phyloP scores from a whole-genome alignment of 805 yeast genomes.

The Hanseniaspora guilliermondii region DNA sequence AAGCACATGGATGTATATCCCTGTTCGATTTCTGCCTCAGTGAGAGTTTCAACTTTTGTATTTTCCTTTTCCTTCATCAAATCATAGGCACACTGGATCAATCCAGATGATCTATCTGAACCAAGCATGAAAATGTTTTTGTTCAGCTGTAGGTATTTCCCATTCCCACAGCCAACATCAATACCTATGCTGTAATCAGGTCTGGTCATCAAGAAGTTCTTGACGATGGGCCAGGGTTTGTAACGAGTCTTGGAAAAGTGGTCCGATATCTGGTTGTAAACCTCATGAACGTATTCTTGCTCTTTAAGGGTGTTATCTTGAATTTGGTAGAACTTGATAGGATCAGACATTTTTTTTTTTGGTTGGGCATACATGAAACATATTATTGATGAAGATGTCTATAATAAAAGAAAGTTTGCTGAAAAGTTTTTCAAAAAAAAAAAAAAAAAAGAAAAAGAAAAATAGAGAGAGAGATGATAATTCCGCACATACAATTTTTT shows the following conservation, averaged over 20 bases:
- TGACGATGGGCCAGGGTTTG: conserved; percentile 95
- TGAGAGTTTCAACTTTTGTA: background rate
- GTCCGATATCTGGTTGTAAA: conserved; percentile 80
- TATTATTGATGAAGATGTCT: background rate
- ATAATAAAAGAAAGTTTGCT: background rate
- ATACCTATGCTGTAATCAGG: conserved; percentile 55
- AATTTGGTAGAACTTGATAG: conserved; percentile 4
- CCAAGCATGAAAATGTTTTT: conserved; percentile 59
- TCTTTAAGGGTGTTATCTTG: conserved; percentile 42
- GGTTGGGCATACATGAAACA: no score
- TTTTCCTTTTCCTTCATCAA: conserved; percentile 18
- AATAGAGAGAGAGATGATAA: no score
- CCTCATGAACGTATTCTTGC: conserved; percentile 71
- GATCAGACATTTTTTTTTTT: background rate
- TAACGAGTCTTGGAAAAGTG: conserved; percentile 91
- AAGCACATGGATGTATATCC: conserved; percentile 9
- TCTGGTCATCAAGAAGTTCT: conserved; percentile 44
- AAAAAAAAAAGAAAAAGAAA: background rate
- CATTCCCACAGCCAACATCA: conserved; percentile 96
- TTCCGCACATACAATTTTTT: no score
- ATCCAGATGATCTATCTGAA: conserved; percentile 56
- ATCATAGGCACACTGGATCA: conserved; percentile 49
- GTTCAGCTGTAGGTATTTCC: conserved; percentile 73
- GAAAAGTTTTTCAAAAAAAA: background rate
- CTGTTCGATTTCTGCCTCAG: conserved; percentile 14